These are phyloP conservation scores for Paracorniculantispora psalliotae DNA, from an alignment of 2,329 filamentous ascomycete genomes.

Conservation along the genomic window DNA sequence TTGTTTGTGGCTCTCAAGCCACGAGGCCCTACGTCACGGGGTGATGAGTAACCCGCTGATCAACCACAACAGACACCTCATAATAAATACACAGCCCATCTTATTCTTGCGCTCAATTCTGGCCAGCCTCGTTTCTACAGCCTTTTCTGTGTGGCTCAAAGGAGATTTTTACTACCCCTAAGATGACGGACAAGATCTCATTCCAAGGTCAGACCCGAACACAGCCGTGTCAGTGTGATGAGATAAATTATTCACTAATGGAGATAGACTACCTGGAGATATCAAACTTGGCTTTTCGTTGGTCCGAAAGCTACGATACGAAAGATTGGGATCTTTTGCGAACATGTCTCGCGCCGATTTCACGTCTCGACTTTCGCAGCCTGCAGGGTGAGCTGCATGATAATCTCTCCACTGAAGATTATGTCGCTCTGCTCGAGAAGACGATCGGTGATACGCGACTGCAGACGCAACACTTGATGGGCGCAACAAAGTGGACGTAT, in stretches of 20 bases:
- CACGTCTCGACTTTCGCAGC: slow-evolving; percentile 5
- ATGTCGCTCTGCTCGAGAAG: slow-evolving; percentile 27
- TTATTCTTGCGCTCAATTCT: too few species aligned
- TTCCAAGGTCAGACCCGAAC: background rate
- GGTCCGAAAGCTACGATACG: slow-evolving; percentile 62
- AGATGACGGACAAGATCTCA: background rate
- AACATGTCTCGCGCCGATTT: slow-evolving; percentile 54
- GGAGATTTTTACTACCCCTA: too few species aligned
- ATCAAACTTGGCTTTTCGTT: slow-evolving; percentile 44
- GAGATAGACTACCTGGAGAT: slow-evolving; percentile 15
- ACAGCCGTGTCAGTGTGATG: background rate
- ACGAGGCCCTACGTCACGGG: too few species aligned
- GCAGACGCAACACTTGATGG: slow-evolving; percentile 62
- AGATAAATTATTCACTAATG: background rate
- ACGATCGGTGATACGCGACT: slow-evolving; percentile 53
- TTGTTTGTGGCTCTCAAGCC: too few species aligned
- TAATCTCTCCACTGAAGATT: slow-evolving; percentile 13
- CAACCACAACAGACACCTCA: too few species aligned
- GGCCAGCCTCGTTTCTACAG: too few species aligned
- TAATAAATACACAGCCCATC: too few species aligned
- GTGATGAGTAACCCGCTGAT: too few species aligned
- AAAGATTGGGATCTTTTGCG: slow-evolving; percentile 59
- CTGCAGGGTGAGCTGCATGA: slow-evolving; percentile 15
- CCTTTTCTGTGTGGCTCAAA: too few species aligned
- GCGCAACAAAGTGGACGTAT: slow-evolving; percentile 53